Evolutionary conservation across 208 protist genomes (phyloP), one percentile per base, ranked within the genome.

Genomic region (Borovskyia barvae): DNA sequence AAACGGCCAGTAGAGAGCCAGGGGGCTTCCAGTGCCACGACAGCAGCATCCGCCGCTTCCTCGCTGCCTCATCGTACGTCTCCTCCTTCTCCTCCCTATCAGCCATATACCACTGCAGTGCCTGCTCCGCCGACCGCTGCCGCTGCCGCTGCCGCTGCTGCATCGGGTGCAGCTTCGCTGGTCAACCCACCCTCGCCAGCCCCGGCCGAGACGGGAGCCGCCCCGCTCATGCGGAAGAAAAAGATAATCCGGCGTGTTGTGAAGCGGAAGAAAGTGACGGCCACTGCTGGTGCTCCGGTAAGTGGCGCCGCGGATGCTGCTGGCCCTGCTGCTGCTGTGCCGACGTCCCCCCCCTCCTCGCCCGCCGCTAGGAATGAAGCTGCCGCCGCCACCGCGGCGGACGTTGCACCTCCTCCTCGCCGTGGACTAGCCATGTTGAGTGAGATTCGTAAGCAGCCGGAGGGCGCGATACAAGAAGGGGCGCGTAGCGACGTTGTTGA

Each of bases 191-290:
- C 62, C n/a, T 20, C 35, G 24, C 9, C 50, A 8, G 29, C 5
- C 39, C 15, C n/a, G 15, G 8, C 39, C 12, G 14, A 15, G 11
- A 3, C 22, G 6, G 25, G 32, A 41, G 30, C 12, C 15, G 46
- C 7, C 22, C 24, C 19, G 0, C 48, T 17, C 2, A 3, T 53
- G 8, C 35, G 25, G 5, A 70, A 62, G 39, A 70, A 70, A 54
- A 70, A 70, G 19, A 70, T 70, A 7, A 70, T 70, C 17, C 63
- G 63, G 17, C 63, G 63, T 19, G 62, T 70, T 14, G 56, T 70
- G 33, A 70, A 70, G 63, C 63, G 63, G 39, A 61, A 56, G 47
- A 61, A 62, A 33, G 8, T 22, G 5, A 2, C 19, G n/a, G 28
- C 19, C 3, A 32, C 17, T 22, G 8, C 29, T 2, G 47, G 28